Percentiles rank a stretch among this genome's conserved stretches.
Conservation (phyloP, 352 stramenopile species). For the Pythium sp. region DNA sequence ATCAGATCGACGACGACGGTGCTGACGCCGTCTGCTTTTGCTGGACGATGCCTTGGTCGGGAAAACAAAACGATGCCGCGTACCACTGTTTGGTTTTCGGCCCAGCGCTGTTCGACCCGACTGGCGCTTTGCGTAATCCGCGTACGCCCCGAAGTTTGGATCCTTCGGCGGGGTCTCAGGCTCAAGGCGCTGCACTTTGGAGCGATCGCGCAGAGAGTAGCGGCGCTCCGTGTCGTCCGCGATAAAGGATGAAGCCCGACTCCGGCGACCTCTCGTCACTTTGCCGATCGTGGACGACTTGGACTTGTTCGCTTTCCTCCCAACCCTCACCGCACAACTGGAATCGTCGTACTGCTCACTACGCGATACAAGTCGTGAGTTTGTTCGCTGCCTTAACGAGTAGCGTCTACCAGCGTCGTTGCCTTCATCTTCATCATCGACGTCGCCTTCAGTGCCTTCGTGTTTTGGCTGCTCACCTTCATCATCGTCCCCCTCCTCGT, state of each 20-base stretch:
- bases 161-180: slow-evolving; percentile 28
- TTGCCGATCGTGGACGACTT: background rate
- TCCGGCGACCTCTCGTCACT: slow-evolving; percentile 8
- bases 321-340: slow-evolving; percentile 17
- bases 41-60: slow-evolving; percentile 26
- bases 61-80: slow-evolving; percentile 23
- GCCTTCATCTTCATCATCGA: slow-evolving; percentile 20
- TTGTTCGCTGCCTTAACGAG: slow-evolving; percentile 14
- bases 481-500: slow-evolving; percentile 22
- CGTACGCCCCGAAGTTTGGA: slow-evolving; percentile 42
- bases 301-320: slow-evolving; percentile 2
- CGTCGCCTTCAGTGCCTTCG: slow-evolving; percentile 25
- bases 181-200: slow-evolving; percentile 50
- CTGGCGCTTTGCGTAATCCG: slow-evolving; percentile 70
- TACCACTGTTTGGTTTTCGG: slow-evolving; percentile 22
- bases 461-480: slow-evolving; percentile 24
- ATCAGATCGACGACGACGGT: slow-evolving; percentile 28
- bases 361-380: slow-evolving; percentile 7
- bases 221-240: slow-evolving; percentile 33
- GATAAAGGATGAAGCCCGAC: slow-evolving; percentile 18
- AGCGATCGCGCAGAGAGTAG: slow-evolving; percentile 72
- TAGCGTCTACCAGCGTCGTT: slow-evolving; percentile 16
- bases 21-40: slow-evolving; percentile 23
- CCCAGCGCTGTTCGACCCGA: slow-evolving; percentile 20
- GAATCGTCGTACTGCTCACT: slow-evolving; percentile 24